These are phyloP conservation scores for Trichoderma sp. DNA, from an alignment of 2,329 filamentous ascomycete genomes.

Conservation along the genomic window DNA sequence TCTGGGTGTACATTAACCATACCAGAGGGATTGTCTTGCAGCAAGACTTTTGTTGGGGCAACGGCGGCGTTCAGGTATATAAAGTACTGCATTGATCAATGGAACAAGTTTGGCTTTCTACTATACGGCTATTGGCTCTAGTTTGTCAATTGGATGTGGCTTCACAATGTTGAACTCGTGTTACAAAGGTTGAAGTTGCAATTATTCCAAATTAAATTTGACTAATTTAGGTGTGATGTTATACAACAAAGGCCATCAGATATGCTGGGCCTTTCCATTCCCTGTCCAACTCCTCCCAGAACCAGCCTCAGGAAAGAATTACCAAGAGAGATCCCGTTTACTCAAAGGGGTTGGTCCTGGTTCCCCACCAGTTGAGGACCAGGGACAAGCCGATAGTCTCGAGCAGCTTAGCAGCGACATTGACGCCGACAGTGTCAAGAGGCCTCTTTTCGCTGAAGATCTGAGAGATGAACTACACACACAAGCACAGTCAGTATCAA, in stretches of 20 bases:
- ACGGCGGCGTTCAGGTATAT: constrained; percentile 41
- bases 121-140: neutral
- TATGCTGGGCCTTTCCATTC: neutral
- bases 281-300: neutral
- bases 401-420: constrained; percentile 77
- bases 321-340: constrained; percentile 43
- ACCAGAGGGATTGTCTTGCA: constrained; percentile 33
- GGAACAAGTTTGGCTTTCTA: constrained; percentile 23
- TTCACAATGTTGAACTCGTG: neutral
- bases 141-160: too few species aligned
- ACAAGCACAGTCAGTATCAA: neutral
- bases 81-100: constrained; percentile 27
- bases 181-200: neutral
- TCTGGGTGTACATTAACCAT: constrained; percentile 38
- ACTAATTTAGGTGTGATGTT: constrained; percentile 12
- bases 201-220: neutral
- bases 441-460: constrained; percentile 89
- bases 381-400: constrained; percentile 91
- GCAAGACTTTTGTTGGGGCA: constrained; percentile 31
- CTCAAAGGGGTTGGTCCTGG: constrained; percentile 87
- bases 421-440: constrained; percentile 84
- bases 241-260: constrained; percentile 5
- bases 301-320: neutral
- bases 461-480: constrained; percentile 75
- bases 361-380: constrained; percentile 97